These are phyloP conservation scores for Salvia miltiorrhiza DNA, from an alignment of 257 asterid species.

Conservation along the genomic window DNA sequence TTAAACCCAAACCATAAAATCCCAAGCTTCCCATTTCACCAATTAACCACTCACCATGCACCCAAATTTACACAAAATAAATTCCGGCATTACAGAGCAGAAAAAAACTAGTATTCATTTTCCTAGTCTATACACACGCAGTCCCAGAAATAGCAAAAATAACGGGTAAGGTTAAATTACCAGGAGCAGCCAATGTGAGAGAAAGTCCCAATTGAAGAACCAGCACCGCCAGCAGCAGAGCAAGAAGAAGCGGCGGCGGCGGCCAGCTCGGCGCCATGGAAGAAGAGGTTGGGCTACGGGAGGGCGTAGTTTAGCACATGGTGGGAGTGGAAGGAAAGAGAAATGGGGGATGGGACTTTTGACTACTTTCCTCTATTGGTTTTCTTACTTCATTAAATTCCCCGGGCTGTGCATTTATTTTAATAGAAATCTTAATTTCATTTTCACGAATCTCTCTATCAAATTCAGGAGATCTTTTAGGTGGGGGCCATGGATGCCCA, in stretches of 20 bases:
- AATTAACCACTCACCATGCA: constrained; percentile 6
- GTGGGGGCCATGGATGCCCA: constrained; percentile 22
- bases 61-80: constrained; percentile 17
- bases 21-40: constrained; percentile 9
- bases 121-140: not conserved
- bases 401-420: not conserved
- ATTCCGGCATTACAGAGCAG: constrained; percentile 14
- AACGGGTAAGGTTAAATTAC: constrained; percentile 25
- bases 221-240: constrained; percentile 25
- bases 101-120: not conserved
- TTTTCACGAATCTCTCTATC: not conserved
- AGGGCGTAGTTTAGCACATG: constrained; percentile 31
- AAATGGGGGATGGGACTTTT: constrained; percentile 8
- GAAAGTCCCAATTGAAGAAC: constrained; percentile 38
- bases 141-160: not conserved
- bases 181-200: constrained; percentile 45
- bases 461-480: constrained; percentile 9
- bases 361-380: constrained; percentile 18
- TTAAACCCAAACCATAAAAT: not conserved
- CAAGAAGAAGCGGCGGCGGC: constrained; percentile 33
- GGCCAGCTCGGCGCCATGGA: constrained; percentile 45
- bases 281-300: constrained; percentile 11
- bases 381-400: constrained; percentile 13
- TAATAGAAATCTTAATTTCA: not conserved
- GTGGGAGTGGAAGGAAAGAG: constrained; percentile 8